Evolutionary conservation across 164 flowering plant genomes (phyloP).

Genomic region (Malania oleifera): DNA sequence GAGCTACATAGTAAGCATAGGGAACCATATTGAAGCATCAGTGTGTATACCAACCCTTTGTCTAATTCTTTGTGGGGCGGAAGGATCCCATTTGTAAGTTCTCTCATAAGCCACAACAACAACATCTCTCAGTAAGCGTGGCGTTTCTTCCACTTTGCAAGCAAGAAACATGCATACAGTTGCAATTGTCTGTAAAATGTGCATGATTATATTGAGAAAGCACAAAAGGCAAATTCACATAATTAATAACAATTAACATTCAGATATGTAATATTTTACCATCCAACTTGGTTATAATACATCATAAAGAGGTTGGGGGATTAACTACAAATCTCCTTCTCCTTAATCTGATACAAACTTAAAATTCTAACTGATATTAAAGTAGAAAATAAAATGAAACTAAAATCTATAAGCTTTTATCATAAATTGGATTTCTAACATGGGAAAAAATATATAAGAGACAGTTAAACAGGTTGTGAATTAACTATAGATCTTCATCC

Average conservation of each 20-base stretch:
- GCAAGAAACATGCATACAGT: constrained; percentile 65
- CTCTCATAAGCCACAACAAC: constrained; percentile 51
- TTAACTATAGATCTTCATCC: no score
- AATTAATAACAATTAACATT: neutral
- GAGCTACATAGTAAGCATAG: neutral
- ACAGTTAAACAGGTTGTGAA: no score
- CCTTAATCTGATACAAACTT: no score
- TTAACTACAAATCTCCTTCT: no score
- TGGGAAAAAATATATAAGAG: no score
- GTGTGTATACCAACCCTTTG: constrained; percentile 31
- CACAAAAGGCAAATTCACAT: neutral
- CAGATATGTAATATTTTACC: neutral
- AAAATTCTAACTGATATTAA: no score
- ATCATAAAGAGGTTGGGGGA: no score
- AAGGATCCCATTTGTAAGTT: constrained; percentile 40
- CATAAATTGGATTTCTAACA: no score
- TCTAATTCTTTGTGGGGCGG: constrained; percentile 43
- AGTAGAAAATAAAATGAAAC: no score
- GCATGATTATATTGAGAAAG: neutral
- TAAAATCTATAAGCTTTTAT: no score
- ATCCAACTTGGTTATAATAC: no score
- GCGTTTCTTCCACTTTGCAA: constrained; percentile 58
- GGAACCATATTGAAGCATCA: constrained; percentile 3
- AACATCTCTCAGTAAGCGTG: constrained; percentile 44
- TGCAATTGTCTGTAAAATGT: constrained; percentile 49